Conservation (phyloP, 805 yeast genomes). For the Lachancea thermotolerans region DNA sequence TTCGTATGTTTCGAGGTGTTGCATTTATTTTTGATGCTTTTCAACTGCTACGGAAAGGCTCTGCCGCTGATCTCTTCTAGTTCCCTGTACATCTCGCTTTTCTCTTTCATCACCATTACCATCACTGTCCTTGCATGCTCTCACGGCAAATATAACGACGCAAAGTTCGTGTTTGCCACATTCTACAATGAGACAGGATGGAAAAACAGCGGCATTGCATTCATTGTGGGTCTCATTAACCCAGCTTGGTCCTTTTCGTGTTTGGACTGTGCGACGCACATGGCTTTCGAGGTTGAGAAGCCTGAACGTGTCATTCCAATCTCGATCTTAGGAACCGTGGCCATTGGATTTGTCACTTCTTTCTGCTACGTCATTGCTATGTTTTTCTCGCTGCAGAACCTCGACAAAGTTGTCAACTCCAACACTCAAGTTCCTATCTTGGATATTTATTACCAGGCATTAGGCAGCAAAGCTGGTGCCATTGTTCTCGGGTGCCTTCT, state of each 20-base stretch:
- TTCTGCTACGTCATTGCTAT: slow-evolving; percentile 47
- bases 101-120: slow-evolving; percentile 50
- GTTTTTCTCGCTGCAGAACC: slow-evolving; percentile 55
- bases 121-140: slow-evolving; percentile 51
- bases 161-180: slow-evolving; percentile 52
- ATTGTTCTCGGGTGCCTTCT: slow-evolving; percentile 45
- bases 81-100: slow-evolving; percentile 49
- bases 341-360: slow-evolving; percentile 62
- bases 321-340: slow-evolving; percentile 59
- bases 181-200: slow-evolving; percentile 59
- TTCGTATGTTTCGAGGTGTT: slow-evolving; percentile 46
- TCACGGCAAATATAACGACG: slow-evolving; percentile 46
- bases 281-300: slow-evolving; percentile 59
- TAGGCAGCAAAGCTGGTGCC: slow-evolving; percentile 51
- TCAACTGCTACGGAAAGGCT: slow-evolving; percentile 49
- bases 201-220: slow-evolving; percentile 52
- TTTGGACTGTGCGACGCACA: slow-evolving; percentile 64
- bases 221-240: slow-evolving; percentile 59
- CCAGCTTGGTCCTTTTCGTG: slow-evolving; percentile 70
- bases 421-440: slow-evolving; percentile 57
- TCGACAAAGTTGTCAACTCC: slow-evolving; percentile 42
- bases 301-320: slow-evolving; percentile 60
- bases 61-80: slow-evolving; percentile 45
- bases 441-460: slow-evolving; percentile 57
- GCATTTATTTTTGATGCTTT: slow-evolving; percentile 41